Conservation (phyloP, 805 yeast species). For the Saturnispora silvae region DNA sequence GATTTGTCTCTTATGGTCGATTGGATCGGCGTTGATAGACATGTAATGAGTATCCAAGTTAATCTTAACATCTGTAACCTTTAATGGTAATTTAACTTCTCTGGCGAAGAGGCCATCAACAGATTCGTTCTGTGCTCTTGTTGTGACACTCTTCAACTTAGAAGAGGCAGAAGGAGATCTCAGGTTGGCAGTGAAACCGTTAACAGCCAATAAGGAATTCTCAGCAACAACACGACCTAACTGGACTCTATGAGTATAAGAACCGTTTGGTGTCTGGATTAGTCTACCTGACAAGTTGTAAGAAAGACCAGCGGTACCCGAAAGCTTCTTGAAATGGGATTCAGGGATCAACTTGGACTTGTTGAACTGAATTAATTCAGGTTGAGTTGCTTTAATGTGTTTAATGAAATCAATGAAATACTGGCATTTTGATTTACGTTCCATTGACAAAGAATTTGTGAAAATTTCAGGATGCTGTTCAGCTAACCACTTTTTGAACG, state of each 20-base stretch:
- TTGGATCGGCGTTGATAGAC: constrained; percentile 2
- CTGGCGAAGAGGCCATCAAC: constrained; percentile 21
- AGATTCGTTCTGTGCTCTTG: constrained; percentile 20
- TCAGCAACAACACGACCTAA: constrained; percentile 58
- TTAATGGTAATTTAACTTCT: constrained; percentile 22
- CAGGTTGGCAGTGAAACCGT: constrained; percentile 29
- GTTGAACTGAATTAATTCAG: constrained; percentile 8
- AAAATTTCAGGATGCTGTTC: constrained; percentile 36
- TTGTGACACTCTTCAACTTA: constrained; percentile 11
- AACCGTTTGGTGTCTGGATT: constrained; percentile 61
- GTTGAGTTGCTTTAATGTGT: constrained; percentile 26
- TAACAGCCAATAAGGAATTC: constrained; percentile 42
- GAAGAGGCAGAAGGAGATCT: constrained; percentile 15
- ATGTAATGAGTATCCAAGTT: constrained; percentile 13
- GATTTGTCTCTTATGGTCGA: constrained; percentile 2
- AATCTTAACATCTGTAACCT: constrained; percentile 20
- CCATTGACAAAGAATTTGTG: constrained; percentile 26
- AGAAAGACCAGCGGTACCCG: constrained; percentile 71
- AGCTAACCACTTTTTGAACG: constrained; percentile 47
- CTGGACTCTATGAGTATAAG: constrained; percentile 37
- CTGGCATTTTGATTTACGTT: constrained; percentile 8
- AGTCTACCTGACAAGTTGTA: constrained; percentile 62
- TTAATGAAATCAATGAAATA: constrained; percentile 25
- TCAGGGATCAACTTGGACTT: constrained; percentile 13
- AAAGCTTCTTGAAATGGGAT: constrained; percentile 16